Evolutionary conservation across 495 filamentous ascomycete genomes (phyloP).

Genomic region (Margaritispora aquatica): DNA sequence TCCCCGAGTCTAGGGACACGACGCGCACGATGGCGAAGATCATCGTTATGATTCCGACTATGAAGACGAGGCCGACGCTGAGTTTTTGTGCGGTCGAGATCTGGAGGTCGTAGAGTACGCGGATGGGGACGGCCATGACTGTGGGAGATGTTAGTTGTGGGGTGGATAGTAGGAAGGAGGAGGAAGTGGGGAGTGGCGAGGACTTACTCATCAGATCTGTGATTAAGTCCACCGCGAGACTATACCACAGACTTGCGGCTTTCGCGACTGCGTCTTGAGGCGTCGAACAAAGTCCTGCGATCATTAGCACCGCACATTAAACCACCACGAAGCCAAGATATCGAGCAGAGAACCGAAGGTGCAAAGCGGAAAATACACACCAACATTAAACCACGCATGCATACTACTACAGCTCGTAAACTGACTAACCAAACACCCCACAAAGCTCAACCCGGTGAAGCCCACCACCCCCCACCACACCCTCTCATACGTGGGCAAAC

Average conservation of each 20-base stretch:
- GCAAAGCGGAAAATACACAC: constrained; percentile 14
- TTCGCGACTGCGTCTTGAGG: constrained; percentile 30
- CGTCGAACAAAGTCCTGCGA: constrained; percentile 26
- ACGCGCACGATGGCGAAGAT: constrained; percentile 21
- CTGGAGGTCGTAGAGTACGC: constrained; percentile 16
- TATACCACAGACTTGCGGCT: constrained; percentile 35
- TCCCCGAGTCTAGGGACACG: constrained; percentile 17
- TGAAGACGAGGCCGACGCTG: constrained; percentile 21
- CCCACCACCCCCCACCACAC: constrained; percentile 35
- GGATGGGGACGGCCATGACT: constrained; percentile 25
- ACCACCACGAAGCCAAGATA: too few relatives aligned
- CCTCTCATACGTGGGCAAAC: constrained; percentile 24
- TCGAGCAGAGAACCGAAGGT: too few relatives aligned
- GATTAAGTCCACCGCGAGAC: constrained; percentile 34
- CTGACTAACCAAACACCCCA: constrained; percentile 32
- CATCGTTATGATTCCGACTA: constrained; percentile 22
- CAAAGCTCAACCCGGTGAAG: constrained; percentile 31
- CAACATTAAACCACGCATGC: constrained; percentile 35
- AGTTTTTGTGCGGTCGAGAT: constrained; percentile 18
- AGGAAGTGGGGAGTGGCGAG: background rate
- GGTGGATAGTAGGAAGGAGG: background rate
- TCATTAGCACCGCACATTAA: too few relatives aligned
- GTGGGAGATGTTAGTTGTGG: constrained; percentile 1
- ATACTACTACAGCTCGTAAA: constrained; percentile 32
- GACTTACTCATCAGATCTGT: constrained; percentile 39